Conservation (phyloP, 1,284 basidiomycete species). For the Sporisorium graminicola region DNA sequence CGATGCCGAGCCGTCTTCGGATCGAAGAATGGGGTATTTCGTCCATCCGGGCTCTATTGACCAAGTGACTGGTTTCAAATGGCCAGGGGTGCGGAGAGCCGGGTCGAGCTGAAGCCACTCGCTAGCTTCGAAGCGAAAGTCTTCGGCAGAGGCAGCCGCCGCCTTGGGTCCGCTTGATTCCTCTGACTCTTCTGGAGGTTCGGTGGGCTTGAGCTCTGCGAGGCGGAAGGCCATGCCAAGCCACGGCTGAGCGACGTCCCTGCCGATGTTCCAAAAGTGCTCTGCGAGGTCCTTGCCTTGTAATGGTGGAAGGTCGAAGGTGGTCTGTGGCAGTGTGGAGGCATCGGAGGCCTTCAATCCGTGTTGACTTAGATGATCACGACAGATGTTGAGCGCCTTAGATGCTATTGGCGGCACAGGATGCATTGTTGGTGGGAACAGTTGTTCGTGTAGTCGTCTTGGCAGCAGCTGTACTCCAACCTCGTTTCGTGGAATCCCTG, state of each 20-base stretch:
- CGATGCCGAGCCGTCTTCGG: conserved; percentile 41
- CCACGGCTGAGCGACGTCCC: conserved; percentile 83
- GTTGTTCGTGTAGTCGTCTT: conserved; percentile 80
- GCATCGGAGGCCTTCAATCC: conserved; percentile 84
- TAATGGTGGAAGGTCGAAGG: conserved; percentile 85
- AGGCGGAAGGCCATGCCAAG: conserved; percentile 80
- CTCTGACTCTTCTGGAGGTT: conserved; percentile 72
- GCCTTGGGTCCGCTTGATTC: conserved; percentile 6
- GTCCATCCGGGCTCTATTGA: conserved; percentile 88
- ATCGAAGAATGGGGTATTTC: conserved; percentile 77
- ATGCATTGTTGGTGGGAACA: conserved; percentile 78
- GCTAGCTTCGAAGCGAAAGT: conserved; percentile 40
- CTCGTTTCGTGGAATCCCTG: conserved; percentile 75
- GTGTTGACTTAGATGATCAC: conserved; percentile 82
- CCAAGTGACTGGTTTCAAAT: conserved; percentile 77
- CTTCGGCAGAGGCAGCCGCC: conserved; percentile 18
- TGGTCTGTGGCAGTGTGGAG: conserved; percentile 81
- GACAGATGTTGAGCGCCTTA: conserved; percentile 80
- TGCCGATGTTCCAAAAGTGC: conserved; percentile 88
- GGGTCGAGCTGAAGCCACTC: conserved; percentile 64
- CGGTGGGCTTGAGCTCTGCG: conserved; percentile 75
- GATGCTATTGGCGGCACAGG: conserved; percentile 77
- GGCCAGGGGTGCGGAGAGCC: conserved; percentile 40
- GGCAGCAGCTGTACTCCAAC: conserved; percentile 93
- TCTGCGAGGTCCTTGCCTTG: conserved; percentile 86